A percentile compares a stretch with the other conserved stretches of the same genome.
Conservation (phyloP, 2,329 filamentous ascomycete species). For the Alternaria metachromatica region DNA sequence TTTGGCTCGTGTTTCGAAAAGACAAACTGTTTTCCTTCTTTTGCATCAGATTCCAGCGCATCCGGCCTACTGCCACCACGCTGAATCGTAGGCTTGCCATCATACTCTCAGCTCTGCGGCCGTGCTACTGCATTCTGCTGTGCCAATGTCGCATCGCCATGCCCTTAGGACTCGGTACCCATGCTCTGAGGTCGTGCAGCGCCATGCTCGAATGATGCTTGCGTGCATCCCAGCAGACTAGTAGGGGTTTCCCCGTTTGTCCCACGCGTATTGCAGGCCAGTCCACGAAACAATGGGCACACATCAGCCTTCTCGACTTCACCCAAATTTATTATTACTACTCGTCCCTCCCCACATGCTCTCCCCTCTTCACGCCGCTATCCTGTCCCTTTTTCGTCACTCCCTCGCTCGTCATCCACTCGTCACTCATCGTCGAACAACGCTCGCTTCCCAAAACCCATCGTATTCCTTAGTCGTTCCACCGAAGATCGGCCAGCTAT, state of each 20-base stretch:
- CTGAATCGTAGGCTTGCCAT: conserved; percentile 2
- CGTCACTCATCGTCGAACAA: conserved; percentile 20
- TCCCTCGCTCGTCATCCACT: conserved; percentile 29
- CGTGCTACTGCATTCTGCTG: conserved; percentile 30
- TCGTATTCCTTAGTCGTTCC: conserved; percentile 8
- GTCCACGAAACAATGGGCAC: conserved; percentile 43
- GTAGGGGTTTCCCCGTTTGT: conserved; percentile 34
- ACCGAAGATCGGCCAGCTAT: conserved; percentile 21
- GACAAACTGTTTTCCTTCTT: conserved; percentile 20
- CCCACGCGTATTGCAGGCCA: conserved; percentile 41
- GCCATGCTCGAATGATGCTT: conserved; percentile 39
- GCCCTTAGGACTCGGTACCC: conserved; percentile 30
- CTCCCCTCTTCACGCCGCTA: conserved; percentile 22
- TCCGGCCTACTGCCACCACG: conserved; percentile 17
- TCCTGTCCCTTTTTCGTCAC: conserved; percentile 33
- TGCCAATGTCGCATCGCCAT: conserved; percentile 28
- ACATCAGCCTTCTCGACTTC: conserved; percentile 35
- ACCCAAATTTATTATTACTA: conserved; percentile 43
- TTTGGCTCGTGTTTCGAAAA: conserved; percentile 13
- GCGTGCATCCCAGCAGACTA: conserved; percentile 38
- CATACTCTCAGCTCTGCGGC: conserved; percentile 21
- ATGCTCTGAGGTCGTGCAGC: conserved; percentile 35
- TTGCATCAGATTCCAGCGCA: conserved; percentile 20
- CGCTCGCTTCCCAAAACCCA: conserved; percentile 24
- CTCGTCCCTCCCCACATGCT: conserved; percentile 40